Evolutionary conservation across 176 grass and related monocot species (phyloP), one percentile per base, ranked within the genome.

Genomic region (Oryza nivara): DNA sequence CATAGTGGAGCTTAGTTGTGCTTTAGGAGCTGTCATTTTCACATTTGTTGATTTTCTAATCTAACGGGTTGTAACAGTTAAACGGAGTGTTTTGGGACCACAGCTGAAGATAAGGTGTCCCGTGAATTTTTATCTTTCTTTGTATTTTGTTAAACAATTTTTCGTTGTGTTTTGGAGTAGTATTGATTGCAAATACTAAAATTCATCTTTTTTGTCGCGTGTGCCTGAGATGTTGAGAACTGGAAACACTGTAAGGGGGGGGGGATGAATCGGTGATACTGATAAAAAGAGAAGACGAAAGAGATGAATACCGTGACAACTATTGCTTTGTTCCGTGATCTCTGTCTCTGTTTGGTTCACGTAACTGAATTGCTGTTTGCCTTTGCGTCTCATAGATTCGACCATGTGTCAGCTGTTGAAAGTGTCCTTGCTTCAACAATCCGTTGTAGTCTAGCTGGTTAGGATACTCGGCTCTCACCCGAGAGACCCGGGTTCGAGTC

Each of bases 401-500:
- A 0, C 14, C 0, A 4, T 49, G 48, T 48, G 12, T 56, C 1
- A 20, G 6, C 0, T 0, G 0, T 56, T 56, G 1, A 20, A 1
- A 56, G 2, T 20, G 8, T n/a, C 9, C 2, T 0, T 0, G 0
- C 5, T 5, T 0, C 20, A 8, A 7, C 0, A 0, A 2, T 91
- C 80, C 80, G 87, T 92, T 90, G 88, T 94, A 87, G 89, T 97
- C 89, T 98, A 93, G 91, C 72, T 98, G 91, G 91, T 92, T 92
- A 95, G 91, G 92, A 92, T 95, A 95, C 89, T 93, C 87, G 87
- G 89, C 91, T 93, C 92, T 98, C 91, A 95, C 85, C 85, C 81
- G 79, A 97, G 82, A 93, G 87, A 95, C 92, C 84, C 76, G 85
- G 80, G 88, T 94, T 83, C 69, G 35, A 97, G 77, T 94, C 80